phyloP scores from a whole-genome alignment of 108 stramenopile genomes.

The Cyclotella atomus region DNA sequence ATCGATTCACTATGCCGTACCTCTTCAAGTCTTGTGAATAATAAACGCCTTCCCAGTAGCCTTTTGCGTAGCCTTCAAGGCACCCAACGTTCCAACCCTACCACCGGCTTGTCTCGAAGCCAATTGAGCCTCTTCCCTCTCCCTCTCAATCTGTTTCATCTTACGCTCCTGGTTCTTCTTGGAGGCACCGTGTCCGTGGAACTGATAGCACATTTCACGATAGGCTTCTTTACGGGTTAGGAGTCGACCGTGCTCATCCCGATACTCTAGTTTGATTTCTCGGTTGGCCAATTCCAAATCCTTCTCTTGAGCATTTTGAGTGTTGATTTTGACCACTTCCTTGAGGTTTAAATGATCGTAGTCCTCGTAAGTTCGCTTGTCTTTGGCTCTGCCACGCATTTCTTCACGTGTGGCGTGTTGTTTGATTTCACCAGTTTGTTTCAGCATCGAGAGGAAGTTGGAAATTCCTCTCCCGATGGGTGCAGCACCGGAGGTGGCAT shows the following conservation, averaged over 20 bases:
- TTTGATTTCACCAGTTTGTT: slow-evolving; percentile 83
- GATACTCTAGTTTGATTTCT: slow-evolving; percentile 95
- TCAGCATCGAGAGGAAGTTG: slow-evolving; percentile 78
- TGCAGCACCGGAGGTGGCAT: slow-evolving; percentile 55
- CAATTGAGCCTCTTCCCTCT: slow-evolving; percentile 67
- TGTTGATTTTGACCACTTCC: slow-evolving; percentile 78
- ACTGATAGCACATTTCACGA: slow-evolving; percentile 95
- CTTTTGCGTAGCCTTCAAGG: slow-evolving; percentile 87
- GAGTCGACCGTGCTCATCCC: slow-evolving; percentile 93
- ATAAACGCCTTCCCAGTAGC: slow-evolving; percentile 93
- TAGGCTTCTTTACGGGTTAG: slow-evolving; percentile 96
- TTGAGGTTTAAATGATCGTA: slow-evolving; percentile 77
- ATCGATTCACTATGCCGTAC: too few species aligned
- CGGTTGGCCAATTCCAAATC: slow-evolving; percentile 80
- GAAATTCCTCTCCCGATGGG: slow-evolving; percentile 83
- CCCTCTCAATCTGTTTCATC: slow-evolving; percentile 77
- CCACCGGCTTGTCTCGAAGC: slow-evolving; percentile 58
- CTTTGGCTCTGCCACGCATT: slow-evolving; percentile 86
- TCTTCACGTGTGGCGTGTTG: slow-evolving; percentile 75
- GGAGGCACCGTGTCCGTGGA: slow-evolving; percentile 95
- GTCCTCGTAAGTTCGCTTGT: slow-evolving; percentile 89
- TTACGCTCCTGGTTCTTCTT: slow-evolving; percentile 95
- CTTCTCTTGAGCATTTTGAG: slow-evolving; percentile 64
- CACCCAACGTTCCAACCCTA: slow-evolving; percentile 78
- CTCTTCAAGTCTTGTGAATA: slow-evolving; percentile 81